Conservation (phyloP, 805 yeast genomes). For the Priceomyces castillae region DNA sequence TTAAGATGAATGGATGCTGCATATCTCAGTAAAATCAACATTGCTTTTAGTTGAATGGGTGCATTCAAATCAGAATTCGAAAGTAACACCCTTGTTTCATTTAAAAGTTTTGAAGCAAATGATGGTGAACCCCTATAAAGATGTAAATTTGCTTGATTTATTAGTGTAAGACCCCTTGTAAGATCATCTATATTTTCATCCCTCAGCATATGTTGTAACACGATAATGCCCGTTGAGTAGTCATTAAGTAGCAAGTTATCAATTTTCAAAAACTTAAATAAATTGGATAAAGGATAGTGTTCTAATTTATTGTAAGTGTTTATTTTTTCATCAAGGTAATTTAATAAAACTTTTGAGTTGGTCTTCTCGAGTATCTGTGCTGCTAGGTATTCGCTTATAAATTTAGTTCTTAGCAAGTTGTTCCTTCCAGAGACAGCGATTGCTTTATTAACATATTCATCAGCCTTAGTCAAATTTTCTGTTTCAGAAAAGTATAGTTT, state of each 20-base stretch:
- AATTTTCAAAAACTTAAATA: constrained; percentile 31
- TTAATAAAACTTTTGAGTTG: constrained; percentile 23
- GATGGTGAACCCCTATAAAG: constrained; percentile 27
- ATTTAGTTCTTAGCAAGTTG: constrained; percentile 18
- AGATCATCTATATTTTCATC: constrained; percentile 12
- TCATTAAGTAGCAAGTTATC: constrained; percentile 28
- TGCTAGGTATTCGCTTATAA: constrained; percentile 35
- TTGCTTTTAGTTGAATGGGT: constrained; percentile 35
- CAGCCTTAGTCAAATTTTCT: constrained; percentile 38
- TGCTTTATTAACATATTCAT: constrained; percentile 33
- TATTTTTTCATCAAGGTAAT: constrained; percentile 27
- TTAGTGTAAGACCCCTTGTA: constrained; percentile 20
- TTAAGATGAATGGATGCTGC: constrained; percentile 26
- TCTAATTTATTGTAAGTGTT: constrained; percentile 15
- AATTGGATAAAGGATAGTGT: constrained; percentile 15
- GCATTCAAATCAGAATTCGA: constrained; percentile 3
- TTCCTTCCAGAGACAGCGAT: constrained; percentile 27
- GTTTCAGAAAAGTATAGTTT: constrained; percentile 42
- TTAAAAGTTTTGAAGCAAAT: constrained; percentile 15
- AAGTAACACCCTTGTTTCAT: constrained; percentile 13
- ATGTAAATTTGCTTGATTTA: constrained; percentile 28
- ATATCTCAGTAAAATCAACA: constrained; percentile 22
- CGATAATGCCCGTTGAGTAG: constrained; percentile 20
- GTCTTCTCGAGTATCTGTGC: constrained; percentile 33
- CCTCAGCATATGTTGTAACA: constrained; percentile 13